Conservation (phyloP, 2,329 filamentous ascomycete genomes). For the Uncinocarpus reesii region DNA sequence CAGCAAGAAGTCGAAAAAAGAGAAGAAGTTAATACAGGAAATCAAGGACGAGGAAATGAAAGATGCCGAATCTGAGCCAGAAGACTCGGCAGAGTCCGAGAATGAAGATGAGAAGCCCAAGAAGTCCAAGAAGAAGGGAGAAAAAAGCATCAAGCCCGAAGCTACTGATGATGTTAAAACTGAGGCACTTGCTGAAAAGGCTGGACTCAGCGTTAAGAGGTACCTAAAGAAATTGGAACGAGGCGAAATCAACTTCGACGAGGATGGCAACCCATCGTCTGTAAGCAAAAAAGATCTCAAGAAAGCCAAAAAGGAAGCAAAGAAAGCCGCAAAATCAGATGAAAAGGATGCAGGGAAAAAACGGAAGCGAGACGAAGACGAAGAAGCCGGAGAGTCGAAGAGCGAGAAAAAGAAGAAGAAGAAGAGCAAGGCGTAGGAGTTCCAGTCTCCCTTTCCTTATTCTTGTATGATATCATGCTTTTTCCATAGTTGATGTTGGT, state of each 20-base stretch:
- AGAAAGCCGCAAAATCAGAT: constrained; percentile 46
- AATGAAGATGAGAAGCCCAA: constrained; percentile 27
- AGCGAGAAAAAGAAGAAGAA: constrained; percentile 53
- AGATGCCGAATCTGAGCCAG: constrained; percentile 27
- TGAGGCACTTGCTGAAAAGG: constrained; percentile 52
- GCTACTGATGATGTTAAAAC: constrained; percentile 40
- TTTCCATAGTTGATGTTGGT: constrained; percentile 20
- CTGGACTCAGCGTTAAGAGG: constrained; percentile 62
- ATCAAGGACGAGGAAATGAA: constrained; percentile 39
- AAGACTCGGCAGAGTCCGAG: constrained; percentile 27
- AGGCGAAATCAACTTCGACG: constrained; percentile 58
- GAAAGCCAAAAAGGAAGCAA: constrained; percentile 56
- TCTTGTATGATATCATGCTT: constrained; percentile 38
- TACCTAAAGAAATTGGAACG: constrained; percentile 70
- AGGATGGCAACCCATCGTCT: constrained; percentile 55
- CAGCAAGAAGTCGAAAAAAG: constrained; percentile 36
- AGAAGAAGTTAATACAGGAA: constrained; percentile 40
- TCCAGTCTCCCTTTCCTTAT: constrained; percentile 12
- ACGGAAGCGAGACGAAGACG: constrained; percentile 51
- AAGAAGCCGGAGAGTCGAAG: constrained; percentile 46
- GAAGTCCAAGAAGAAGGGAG: constrained; percentile 14
- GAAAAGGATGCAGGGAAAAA: constrained; percentile 68
- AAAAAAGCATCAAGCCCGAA: constrained; percentile 33
- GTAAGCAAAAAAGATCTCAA: constrained; percentile 68
- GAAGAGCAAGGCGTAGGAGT: constrained; percentile 46